Percentiles rank a stretch among this genome's conserved stretches.
Evolutionary conservation across 2,329 filamentous ascomycete species (phyloP).

Genomic region (Fusarium sp.): DNA sequence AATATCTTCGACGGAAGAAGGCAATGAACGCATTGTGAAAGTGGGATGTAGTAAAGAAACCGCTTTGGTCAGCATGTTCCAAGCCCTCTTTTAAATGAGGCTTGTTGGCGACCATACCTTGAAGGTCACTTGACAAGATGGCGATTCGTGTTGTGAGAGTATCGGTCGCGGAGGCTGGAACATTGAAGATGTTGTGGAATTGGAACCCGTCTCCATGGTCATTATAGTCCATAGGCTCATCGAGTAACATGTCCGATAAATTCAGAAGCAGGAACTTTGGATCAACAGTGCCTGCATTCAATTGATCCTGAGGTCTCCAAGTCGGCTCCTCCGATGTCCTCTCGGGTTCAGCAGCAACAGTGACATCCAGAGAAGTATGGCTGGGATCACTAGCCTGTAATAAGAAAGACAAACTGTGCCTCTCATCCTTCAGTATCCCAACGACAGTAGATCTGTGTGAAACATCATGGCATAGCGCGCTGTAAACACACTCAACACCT

Average conservation of each 20-base stretch:
- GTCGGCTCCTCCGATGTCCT: constrained; percentile 2
- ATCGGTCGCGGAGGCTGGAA: neutral
- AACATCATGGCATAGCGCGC: constrained; percentile 13
- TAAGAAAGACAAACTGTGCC: constrained; percentile 4
- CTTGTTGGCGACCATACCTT: neutral
- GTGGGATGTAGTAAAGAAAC: constrained; percentile 10
- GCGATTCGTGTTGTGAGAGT: neutral
- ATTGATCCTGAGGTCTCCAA: constrained; percentile 2
- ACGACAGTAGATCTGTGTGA: neutral
- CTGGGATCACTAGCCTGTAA: constrained; percentile 15
- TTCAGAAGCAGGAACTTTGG: constrained; percentile 19
- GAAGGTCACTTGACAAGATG: neutral
- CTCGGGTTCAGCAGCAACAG: constrained; percentile 22
- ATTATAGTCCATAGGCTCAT: neutral
- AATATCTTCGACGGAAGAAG: constrained; percentile 23
- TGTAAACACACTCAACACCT: constrained; percentile 14
- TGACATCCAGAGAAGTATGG: constrained; percentile 2
- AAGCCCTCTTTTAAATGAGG: constrained; percentile 13
- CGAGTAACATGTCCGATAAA: constrained; percentile 15
- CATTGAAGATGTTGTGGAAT: neutral
- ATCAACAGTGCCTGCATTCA: constrained; percentile 2
- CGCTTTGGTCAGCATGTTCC: neutral
- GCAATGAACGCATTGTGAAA: constrained; percentile 12
- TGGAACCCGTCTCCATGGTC: rapidly evolving
- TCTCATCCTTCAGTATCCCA: neutral